Conservation (phyloP, 495 filamentous ascomycete species). For the Aspergillus sclerotioniger region DNA sequence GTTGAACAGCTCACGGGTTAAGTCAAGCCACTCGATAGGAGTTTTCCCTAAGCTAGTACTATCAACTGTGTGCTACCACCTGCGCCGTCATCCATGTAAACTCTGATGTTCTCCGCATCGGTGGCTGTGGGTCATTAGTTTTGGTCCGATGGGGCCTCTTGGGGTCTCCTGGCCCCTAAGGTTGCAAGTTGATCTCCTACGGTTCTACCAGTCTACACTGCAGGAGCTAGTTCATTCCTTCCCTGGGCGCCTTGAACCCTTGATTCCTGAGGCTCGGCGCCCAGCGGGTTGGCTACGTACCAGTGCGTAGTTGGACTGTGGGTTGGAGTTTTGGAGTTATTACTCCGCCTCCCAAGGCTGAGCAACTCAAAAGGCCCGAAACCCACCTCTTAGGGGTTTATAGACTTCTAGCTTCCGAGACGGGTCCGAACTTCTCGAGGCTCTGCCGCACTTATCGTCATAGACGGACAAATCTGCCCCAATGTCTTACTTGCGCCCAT, state of each 20-base stretch:
- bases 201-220: neutral
- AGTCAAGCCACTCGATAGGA: neutral
- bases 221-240: neutral
- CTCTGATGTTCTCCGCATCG: neutral
- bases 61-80: too few species aligned
- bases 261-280: neutral
- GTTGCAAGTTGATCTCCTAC: too few species aligned
- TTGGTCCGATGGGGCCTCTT: neutral
- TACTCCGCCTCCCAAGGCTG: slow-evolving; percentile 22
- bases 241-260: neutral
- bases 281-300: neutral
- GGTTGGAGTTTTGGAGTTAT: neutral
- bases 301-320: too few species aligned
- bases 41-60: neutral
- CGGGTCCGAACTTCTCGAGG: too few species aligned
- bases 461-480: too few species aligned
- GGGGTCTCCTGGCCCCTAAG: neutral
- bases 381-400: neutral
- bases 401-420: too few species aligned
- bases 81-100: neutral
- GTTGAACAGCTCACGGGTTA: neutral
- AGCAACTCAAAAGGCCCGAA: slow-evolving; percentile 17
- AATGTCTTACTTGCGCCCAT: too few species aligned
- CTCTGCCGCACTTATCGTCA: too few species aligned
- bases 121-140: neutral